phyloP scores from a whole-genome alignment of 345 rosid species.

The Citrus unshiu region DNA sequence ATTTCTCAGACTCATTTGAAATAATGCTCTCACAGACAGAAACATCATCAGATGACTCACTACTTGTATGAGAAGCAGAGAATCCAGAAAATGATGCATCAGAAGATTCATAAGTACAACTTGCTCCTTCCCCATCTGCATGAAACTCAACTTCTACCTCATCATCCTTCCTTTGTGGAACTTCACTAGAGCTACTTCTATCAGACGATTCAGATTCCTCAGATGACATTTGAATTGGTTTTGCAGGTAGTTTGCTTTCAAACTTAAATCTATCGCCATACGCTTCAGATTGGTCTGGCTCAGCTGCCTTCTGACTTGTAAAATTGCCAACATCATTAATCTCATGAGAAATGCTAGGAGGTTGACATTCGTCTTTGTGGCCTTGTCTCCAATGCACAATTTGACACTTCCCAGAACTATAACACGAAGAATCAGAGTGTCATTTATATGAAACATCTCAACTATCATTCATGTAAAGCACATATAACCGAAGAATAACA shows the following conservation, averaged over 20 bases:
- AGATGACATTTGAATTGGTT: slow-evolving; percentile 27
- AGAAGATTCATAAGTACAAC: slow-evolving; percentile 47
- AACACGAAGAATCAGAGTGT: neutral
- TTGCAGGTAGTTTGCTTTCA: slow-evolving; percentile 25
- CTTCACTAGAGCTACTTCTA: slow-evolving; percentile 32
- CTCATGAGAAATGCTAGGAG: slow-evolving; percentile 29
- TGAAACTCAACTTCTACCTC: slow-evolving; percentile 36
- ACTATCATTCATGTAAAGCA: no score
- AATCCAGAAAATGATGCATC: slow-evolving; percentile 75
- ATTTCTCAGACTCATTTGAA: slow-evolving; percentile 58
- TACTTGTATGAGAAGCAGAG: slow-evolving; percentile 43
- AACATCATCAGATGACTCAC: slow-evolving; percentile 70
- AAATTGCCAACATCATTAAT: slow-evolving; percentile 34
- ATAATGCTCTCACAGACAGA: slow-evolving; percentile 60
- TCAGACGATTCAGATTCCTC: slow-evolving; percentile 26
- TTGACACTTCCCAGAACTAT: slow-evolving; percentile 90
- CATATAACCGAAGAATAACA: neutral
- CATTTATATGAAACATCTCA: neutral
- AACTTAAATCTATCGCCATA: slow-evolving; percentile 20
- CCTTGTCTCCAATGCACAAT: slow-evolving; percentile 96
- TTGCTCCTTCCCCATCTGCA: slow-evolving; percentile 41
- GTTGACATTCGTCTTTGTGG: slow-evolving; percentile 81
- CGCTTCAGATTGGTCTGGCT: slow-evolving; percentile 21
- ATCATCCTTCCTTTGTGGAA: slow-evolving; percentile 29
- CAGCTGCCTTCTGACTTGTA: slow-evolving; percentile 28